Evolutionary conservation across 139 green algal genomes (phyloP), one percentile per base, ranked within the genome.

Genomic region (Spirogloea muscicola): DNA sequence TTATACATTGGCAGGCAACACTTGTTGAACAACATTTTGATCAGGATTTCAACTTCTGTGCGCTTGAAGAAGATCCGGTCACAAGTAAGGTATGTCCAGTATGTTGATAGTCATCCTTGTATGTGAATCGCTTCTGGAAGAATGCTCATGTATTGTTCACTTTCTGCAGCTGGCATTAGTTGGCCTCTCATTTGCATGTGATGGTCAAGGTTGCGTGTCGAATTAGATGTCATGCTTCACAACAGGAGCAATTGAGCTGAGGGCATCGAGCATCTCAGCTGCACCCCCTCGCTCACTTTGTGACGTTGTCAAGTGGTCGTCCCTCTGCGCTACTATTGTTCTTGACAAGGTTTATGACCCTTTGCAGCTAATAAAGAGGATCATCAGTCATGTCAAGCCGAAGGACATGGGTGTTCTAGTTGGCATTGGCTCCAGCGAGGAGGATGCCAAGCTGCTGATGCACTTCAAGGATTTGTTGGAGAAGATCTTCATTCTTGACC

Each of bases 381-480:
- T 80, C 13, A 89, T 98, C 37, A 42, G 66, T 21, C 88, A 91
- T 67, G 86, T 90, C 10, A 85, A 87, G 76, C 79, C 87, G 3
- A 96, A 95, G 81, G 61, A 84, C 60, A 84, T 90, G 18, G 49
- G 60, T 29, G 21, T 82, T 4, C 29, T 82, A 60, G 48, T 42
- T 25, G 31, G 36, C 3, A n/a, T 34, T 3, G 80, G 67, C 57
- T 55, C 38, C 21, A 10, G 31, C 13, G 60, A 77, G 38, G 82
- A 77, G 9, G 82, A 81, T 16, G 25, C 67, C 13, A 77, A 77
- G 49, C 61, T 71, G 57, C 58, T 84, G 66, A 37, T 68, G 3
- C 82, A 88, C 63, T 86, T 98, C 71, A 85, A 80, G 5, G 94
- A 98, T 76, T 84, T 98, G 76, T 84, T 98, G 67, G 94, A 98